Evolutionary conservation across 192 early-diverging fungal genomes (phyloP), one percentile per base, ranked within the genome.

Genomic region (Gigaspora rosea): DNA sequence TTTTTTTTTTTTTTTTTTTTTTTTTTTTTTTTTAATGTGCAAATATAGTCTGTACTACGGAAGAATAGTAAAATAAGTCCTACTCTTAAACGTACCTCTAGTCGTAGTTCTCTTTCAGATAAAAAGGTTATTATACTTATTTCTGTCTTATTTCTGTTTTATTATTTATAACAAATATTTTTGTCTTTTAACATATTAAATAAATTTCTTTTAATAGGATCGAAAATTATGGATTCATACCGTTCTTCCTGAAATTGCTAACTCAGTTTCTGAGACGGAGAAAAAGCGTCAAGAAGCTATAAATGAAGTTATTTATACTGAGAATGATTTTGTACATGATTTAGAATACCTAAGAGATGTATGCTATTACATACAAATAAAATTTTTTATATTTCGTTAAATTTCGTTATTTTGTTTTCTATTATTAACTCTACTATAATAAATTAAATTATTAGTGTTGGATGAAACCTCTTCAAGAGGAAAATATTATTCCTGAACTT

Each of bases 281-380:
- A 88, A 92, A 66, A 94, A 94, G 77, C 89, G 96, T 0, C 97
- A 99, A 79, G 95, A 99, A 82, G 88, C 90, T 50, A 94, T 99
- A 78, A 97, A 91, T 79, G 97, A 99, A 83, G 75, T 97, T 59
- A 93, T 97, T 46, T 90, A 94, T 54, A 96, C 92, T 7, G 94
- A 99, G 79, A 90, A 91, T 73, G 93, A 97, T 79, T 99, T 95
- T 87, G 93, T 97, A 48, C 87, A 88, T 58, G 95, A 98, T 67
- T 83, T 98, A 51, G 90, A 89, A 66, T 88, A 93, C 47, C 82
- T 98, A 13, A 86, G 92, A 80, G 90, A 89, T 74, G 92, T 93
- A 83, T 47, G 80, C 68, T 20, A 32, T 1, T 41, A 41, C 7
- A 0, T 27, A 27, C 27, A 48, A 8, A 6, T n/a, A n/a, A 0